phyloP scores from a whole-genome alignment of 345 rosid genomes.

The Brassica napus region DNA sequence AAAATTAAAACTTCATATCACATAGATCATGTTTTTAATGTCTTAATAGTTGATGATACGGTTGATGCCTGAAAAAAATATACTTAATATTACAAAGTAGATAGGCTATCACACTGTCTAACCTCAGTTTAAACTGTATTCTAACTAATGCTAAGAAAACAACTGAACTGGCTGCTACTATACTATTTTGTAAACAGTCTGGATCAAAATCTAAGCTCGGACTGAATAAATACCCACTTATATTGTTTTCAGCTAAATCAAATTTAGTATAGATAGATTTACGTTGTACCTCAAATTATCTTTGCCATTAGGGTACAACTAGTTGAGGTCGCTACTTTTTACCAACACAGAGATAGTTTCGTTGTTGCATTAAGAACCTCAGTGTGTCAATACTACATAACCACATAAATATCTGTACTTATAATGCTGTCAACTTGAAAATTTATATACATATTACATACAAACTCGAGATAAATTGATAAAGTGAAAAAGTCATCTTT shows the following conservation, averaged over 20 bases:
- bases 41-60: too few relatives aligned
- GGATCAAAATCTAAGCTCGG: background rate
- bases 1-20: background rate
- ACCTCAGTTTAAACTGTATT: background rate
- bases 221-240: background rate
- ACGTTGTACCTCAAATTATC: background rate
- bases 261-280: background rate
- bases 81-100: too few relatives aligned
- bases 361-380: background rate
- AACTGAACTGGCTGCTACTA: background rate
- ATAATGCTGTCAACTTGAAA: background rate
- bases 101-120: background rate
- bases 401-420: background rate
- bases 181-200: background rate
- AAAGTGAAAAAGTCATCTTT: constrained; percentile 9
- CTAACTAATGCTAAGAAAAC: background rate
- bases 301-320: background rate
- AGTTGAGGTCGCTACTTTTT: background rate
- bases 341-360: background rate
- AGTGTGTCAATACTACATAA: background rate
- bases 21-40: too few relatives aligned
- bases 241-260: background rate
- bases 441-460: background rate
- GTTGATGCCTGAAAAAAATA: too few relatives aligned
- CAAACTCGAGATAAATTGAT: constrained; percentile 19